Evolutionary conservation across 352 stramenopile genomes (phyloP).

Genomic region (Phytophthora syringae): DNA sequence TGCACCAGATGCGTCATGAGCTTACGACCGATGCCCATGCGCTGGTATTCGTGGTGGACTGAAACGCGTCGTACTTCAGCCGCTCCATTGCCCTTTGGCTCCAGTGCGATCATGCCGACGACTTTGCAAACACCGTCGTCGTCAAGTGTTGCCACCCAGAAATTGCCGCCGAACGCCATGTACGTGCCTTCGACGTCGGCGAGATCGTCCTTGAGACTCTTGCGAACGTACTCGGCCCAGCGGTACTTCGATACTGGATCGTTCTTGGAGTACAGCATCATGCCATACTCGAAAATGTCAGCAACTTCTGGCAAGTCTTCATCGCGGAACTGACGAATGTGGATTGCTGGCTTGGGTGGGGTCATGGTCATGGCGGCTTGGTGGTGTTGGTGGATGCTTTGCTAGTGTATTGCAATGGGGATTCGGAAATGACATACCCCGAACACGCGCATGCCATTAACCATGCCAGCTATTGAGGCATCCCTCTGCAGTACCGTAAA

Average conservation of each 20-base stretch:
- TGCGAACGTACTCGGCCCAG: slow-evolving; percentile 40
- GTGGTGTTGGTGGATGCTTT: not conserved
- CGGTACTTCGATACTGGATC: slow-evolving; percentile 20
- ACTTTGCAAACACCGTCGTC: slow-evolving; percentile 25
- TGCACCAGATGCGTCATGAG: slow-evolving; percentile 31
- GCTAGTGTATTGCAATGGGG: not conserved
- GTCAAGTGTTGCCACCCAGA: slow-evolving; percentile 47
- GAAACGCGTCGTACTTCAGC: slow-evolving; percentile 42
- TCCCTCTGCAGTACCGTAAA: no score
- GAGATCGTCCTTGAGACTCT: slow-evolving; percentile 44
- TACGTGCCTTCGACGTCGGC: slow-evolving; percentile 42
- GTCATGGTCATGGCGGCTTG: slow-evolving; percentile 13
- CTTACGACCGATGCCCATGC: slow-evolving; percentile 34
- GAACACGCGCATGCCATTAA: no score
- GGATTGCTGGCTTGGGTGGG: slow-evolving; percentile 5
- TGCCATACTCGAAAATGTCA: slow-evolving; percentile 45
- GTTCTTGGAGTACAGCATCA: slow-evolving; percentile 43
- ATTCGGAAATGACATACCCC: not conserved
- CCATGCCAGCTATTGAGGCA: no score
- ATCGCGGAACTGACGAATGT: slow-evolving; percentile 43
- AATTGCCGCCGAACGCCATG: slow-evolving; percentile 45
- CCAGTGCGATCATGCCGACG: slow-evolving; percentile 35
- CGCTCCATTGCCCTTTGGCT: slow-evolving; percentile 21
- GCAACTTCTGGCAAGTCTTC: slow-evolving; percentile 39
- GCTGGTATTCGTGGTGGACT: slow-evolving; percentile 30